phyloP scores from a whole-genome alignment of 2,329 filamentous ascomycete species.

The Pseudocercospora fijiensis region DNA sequence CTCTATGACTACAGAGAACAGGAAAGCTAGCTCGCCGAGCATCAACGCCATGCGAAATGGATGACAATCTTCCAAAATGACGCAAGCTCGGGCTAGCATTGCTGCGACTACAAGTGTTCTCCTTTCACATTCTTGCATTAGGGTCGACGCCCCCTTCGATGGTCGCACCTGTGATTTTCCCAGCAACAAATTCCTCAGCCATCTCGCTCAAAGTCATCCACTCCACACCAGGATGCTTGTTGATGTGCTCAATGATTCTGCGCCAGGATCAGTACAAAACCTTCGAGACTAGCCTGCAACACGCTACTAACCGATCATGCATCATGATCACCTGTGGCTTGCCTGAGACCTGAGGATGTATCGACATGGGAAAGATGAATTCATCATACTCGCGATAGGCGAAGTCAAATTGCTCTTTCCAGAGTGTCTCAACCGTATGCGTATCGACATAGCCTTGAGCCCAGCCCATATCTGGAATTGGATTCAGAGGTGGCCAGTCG shows the following conservation, averaged over 20 bases:
- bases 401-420: slow-evolving; percentile 49
- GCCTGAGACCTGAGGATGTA: slow-evolving; percentile 51
- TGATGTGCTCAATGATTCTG: slow-evolving; percentile 47
- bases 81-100: no score
- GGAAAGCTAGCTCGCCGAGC: no score
- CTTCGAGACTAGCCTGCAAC: not conserved
- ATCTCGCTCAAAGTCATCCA: slow-evolving; percentile 43
- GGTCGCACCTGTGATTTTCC: slow-evolving; percentile 36
- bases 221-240: slow-evolving; percentile 47
- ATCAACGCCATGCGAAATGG: no score
- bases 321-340: slow-evolving; percentile 50
- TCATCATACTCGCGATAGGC: slow-evolving; percentile 48
- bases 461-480: slow-evolving; percentile 21
- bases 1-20: no score
- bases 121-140: slow-evolving; percentile 3
- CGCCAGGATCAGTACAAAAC: not conserved
- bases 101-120: not conserved
- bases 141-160: slow-evolving; percentile 37
- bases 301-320: slow-evolving; percentile 40
- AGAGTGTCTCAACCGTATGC: slow-evolving; percentile 44
- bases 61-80: no score
- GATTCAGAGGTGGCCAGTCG: slow-evolving; percentile 45
- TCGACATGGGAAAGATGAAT: slow-evolving; percentile 50
- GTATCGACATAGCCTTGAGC: slow-evolving; percentile 47
- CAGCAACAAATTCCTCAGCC: slow-evolving; percentile 22